A percentile compares a stretch with the other conserved stretches of the same genome.
phyloP scores from a whole-genome alignment of 192 early-diverging fungal species.

The Cetraspora pellucida region DNA sequence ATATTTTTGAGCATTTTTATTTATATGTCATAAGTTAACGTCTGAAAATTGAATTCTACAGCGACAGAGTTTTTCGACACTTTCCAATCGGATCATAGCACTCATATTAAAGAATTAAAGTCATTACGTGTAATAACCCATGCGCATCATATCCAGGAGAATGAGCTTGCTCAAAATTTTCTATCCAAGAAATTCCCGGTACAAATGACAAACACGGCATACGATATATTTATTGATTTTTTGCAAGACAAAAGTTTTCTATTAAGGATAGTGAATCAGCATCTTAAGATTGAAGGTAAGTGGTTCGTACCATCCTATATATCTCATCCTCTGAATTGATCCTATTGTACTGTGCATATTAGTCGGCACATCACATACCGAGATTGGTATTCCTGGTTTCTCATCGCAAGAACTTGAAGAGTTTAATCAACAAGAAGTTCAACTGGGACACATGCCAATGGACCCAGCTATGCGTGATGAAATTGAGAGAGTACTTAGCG shows the following conservation, averaged over 20 bases:
- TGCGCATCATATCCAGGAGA: conserved; percentile 75
- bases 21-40: not conserved
- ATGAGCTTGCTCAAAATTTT: conserved; percentile 80
- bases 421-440: conserved; percentile 80
- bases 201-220: conserved; percentile 82
- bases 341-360: not conserved
- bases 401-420: conserved; percentile 69
- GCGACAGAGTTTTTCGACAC: conserved; percentile 75
- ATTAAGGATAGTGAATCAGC: conserved; percentile 89
- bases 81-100: conserved; percentile 79
- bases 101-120: conserved; percentile 73
- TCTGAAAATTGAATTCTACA: conserved; percentile 36
- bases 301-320: not conserved
- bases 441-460: conserved; percentile 71
- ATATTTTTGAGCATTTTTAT: not conserved
- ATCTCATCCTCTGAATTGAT: not conserved
- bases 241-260: conserved; percentile 88
- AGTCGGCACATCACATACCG: conserved; percentile 24
- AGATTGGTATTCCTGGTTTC: conserved; percentile 71
- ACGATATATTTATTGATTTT: conserved; percentile 87
- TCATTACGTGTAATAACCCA: conserved; percentile 70
- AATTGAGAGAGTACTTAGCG: conserved; percentile 76
- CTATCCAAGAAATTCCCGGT: conserved; percentile 83
- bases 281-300: conserved; percentile 76
- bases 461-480: conserved; percentile 78